Evolutionary conservation across 2,329 filamentous ascomycete species (phyloP).

Genomic region (Curvularia verruculosa): DNA sequence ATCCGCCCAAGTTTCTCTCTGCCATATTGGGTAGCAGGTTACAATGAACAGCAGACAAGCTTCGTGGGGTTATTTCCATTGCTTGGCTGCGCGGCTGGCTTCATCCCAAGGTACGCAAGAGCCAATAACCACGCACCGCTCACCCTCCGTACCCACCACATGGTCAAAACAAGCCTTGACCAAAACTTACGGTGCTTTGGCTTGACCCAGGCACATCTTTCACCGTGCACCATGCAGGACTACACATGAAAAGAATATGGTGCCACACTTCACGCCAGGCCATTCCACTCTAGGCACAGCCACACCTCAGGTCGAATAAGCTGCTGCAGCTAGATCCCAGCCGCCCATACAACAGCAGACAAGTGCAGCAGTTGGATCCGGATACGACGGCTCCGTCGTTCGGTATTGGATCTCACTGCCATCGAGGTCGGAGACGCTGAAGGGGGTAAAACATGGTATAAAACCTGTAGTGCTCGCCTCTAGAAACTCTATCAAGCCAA

Average conservation of each 20-base stretch:
- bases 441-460: conserved; percentile 2
- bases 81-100: conserved; percentile 2
- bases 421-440: not conserved
- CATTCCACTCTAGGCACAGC: not conserved
- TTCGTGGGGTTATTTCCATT: not conserved
- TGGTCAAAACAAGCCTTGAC: not conserved
- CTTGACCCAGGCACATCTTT: not conserved
- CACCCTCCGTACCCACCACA: not conserved
- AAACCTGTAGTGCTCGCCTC: conserved; percentile 1
- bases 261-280: not conserved
- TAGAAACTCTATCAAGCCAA: not conserved
- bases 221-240: not conserved
- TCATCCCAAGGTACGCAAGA: not conserved
- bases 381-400: conserved; percentile 1
- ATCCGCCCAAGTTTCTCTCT: conserved; percentile 2
- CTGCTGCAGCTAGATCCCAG: not conserved
- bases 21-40: not conserved
- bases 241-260: not conserved
- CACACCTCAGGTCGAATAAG: not conserved
- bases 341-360: not conserved
- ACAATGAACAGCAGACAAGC: not conserved
- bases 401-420: not conserved
- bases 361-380: conserved; percentile 1
- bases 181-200: not conserved
- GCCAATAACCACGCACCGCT: not conserved